A percentile compares a stretch with the other conserved stretches of the same genome.
phyloP scores from a whole-genome alignment of 306 rosid genomes.

The Sphenostylis stenocarpa region DNA sequence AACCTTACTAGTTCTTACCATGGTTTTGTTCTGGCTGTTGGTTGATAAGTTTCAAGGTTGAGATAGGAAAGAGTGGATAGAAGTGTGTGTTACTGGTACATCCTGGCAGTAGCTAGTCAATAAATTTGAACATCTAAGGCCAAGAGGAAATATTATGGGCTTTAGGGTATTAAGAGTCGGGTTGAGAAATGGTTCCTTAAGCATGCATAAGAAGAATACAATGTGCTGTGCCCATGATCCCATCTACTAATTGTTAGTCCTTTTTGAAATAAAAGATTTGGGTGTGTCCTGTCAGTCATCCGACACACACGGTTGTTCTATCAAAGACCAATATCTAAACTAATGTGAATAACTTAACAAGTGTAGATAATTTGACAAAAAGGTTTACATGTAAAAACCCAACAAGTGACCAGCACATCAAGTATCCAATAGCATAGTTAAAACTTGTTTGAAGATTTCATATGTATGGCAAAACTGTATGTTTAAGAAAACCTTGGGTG shows the following conservation, averaged over 20 bases:
- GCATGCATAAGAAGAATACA: neutral
- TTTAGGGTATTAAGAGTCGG: neutral
- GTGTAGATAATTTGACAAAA: neutral
- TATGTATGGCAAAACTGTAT: neutral
- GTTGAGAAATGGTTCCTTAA: neutral
- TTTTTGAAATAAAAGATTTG: neutral
- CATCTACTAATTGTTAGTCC: neutral
- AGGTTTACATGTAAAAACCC: neutral
- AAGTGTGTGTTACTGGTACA: neutral
- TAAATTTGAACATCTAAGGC: neutral
- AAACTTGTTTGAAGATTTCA: neutral
- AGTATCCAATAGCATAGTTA: neutral
- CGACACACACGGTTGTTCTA: neutral
- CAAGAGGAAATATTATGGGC: neutral
- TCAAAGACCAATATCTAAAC: neutral
- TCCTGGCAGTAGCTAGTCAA: neutral
- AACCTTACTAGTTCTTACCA: neutral
- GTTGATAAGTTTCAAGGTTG: constrained; percentile 3
- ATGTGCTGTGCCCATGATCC: neutral
- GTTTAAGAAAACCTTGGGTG: too few species aligned
- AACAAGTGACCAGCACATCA: neutral
- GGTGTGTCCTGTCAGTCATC: neutral
- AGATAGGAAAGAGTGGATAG: neutral
- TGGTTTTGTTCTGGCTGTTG: neutral
- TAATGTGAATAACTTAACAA: neutral